Evolutionary conservation across 768 basidiomycete species (phyloP).

Genomic region (Rhodotorula taiwanensis): DNA sequence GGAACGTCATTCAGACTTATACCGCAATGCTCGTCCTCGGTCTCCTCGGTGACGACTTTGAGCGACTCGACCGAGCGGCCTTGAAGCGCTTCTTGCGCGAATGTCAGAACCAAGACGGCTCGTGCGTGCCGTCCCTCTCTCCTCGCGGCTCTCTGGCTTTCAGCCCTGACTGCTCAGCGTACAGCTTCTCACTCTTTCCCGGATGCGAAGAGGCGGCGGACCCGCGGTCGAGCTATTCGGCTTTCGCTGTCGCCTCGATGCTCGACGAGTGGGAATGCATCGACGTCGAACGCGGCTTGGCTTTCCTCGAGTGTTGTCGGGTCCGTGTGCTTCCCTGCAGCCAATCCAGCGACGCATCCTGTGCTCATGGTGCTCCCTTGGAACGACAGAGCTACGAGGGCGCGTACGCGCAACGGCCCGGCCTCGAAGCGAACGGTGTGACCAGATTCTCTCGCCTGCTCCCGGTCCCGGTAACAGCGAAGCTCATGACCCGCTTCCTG

Average conservation of each 20-base stretch:
- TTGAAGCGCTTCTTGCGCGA: conserved; percentile 60
- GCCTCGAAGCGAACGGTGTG: conserved; percentile 76
- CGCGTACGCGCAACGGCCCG: conserved; percentile 76
- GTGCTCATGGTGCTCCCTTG: conserved; percentile 1
- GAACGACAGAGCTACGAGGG: conserved; percentile 74
- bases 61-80: conserved; percentile 60
- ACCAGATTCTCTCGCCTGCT: background rate
- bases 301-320: conserved; percentile 64
- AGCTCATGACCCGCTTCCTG: background rate
- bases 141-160: background rate
- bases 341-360: no score
- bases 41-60: conserved; percentile 78
- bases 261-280: conserved; percentile 72
- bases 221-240: conserved; percentile 76
- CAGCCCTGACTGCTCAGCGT: no score
- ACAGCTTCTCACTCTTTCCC: conserved; percentile 44
- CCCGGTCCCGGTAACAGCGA: no score
- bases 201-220: conserved; percentile 43
- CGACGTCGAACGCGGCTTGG: conserved; percentile 56
- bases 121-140: conserved; percentile 56
- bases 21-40: conserved; percentile 76
- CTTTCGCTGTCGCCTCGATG: conserved; percentile 73
- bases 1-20: conserved; percentile 89
- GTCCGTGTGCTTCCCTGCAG: conserved; percentile 48
- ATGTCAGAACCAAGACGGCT: conserved; percentile 75